Base-by-base conservation (phyloP, 2,329 filamentous ascomycete genomes). In the Knufia fluminis region DNA sequence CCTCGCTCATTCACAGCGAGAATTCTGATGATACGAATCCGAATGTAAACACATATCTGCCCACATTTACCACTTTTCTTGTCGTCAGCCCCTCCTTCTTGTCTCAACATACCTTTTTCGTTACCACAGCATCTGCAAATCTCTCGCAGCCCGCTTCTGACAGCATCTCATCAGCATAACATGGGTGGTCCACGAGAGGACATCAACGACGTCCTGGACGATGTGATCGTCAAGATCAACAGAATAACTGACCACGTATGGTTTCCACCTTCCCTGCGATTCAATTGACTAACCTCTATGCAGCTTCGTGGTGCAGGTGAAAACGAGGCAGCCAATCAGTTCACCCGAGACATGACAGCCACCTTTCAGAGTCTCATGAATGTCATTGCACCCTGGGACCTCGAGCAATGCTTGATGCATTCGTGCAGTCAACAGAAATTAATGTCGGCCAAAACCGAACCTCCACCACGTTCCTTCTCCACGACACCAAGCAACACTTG, bases 291-390 rank as follows among this genome's bases (percentile, higher is more conserved):
- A 53, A 57, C 50, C 45, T 55, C n/a, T 32, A n/a, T 24, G 17
- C 49, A 67, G 65, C 58, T 68, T 46, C 61, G 62, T 32, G 52
- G 53, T 39, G 55, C 62, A 49, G 57, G 59, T 22, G 59, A 61
- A 54, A 56, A 60, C 40, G 54, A 61, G 16, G 56, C 61, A 42
- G 64, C 65, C 24, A 67, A 68, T 52, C 58, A 61, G 24, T 61
- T 68, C 41, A 64, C 63, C 38, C 64, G 63, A 36, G 54, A 62
- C 46, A 63, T 68, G 26, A 57, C 64, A 14, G 57, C 59, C 28
- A 60, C 58, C 40, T 67, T 67, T 54, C 62, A 60, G 12, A 22
- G 23, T 9, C 45, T 48, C 26, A 38, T 38, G 16, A 58, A 64
- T 17, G 61, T 57, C 26, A 55, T 62, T 9, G 53, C 59, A 12